Evolutionary conservation across 2,329 filamentous ascomycete genomes (phyloP).

Genomic region (Phoma sp.): DNA sequence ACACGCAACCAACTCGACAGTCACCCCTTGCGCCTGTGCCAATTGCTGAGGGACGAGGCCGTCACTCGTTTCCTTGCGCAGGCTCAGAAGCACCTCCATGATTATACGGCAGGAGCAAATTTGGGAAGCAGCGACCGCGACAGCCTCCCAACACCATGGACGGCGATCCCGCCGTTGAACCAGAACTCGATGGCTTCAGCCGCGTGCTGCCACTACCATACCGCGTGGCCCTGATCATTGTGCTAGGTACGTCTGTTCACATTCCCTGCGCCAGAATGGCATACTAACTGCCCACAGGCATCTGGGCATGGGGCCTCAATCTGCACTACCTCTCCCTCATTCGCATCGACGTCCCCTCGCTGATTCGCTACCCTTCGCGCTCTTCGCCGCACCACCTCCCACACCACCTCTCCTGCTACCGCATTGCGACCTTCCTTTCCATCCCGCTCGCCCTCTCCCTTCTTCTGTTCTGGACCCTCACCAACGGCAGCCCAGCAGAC

Average conservation of each 20-base stretch:
- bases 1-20: constrained; percentile 33
- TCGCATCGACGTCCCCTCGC: constrained; percentile 84
- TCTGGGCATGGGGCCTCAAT: constrained; percentile 95
- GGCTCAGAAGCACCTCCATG: constrained; percentile 22
- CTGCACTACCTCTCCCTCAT: constrained; percentile 81
- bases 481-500: constrained; percentile 70
- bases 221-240: constrained; percentile 82
- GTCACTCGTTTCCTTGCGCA: constrained; percentile 13
- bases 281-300: constrained; percentile 60
- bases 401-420: constrained; percentile 84
- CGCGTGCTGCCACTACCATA: constrained; percentile 87
- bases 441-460: constrained; percentile 74
- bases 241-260: constrained; percentile 68
- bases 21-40: constrained; percentile 32
- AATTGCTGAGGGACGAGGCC: constrained; percentile 10
- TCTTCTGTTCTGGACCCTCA: constrained; percentile 81
- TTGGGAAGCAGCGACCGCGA: constrained; percentile 32
- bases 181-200: constrained; percentile 81
- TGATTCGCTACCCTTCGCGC: constrained; percentile 85
- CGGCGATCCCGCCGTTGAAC: constrained; percentile 73
- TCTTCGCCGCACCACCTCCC: constrained; percentile 71
- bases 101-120: constrained; percentile 20
- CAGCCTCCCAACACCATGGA: constrained; percentile 61
- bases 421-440: constrained; percentile 79
- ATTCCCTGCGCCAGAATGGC: background rate